Evolutionary conservation across 352 stramenopile genomes (phyloP).

Genomic region (Labyrinthula sp.): DNA sequence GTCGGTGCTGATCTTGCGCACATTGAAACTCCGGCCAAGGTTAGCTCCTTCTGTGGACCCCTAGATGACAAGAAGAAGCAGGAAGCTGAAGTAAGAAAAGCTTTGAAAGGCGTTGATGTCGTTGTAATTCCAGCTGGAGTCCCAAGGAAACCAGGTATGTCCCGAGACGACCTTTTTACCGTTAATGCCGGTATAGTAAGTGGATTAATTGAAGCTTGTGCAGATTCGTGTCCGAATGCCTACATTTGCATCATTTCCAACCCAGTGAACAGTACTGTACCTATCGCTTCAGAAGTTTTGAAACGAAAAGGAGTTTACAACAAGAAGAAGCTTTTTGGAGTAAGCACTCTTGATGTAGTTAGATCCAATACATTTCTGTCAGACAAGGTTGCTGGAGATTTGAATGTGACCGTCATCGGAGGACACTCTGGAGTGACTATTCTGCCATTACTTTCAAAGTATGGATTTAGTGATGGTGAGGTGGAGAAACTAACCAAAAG

Average conservation of each 20-base stretch:
- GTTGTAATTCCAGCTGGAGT: conserved; percentile 96
- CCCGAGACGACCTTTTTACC: conserved; percentile 75
- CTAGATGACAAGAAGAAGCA: conserved; percentile 26
- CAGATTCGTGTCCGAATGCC: conserved; percentile 80
- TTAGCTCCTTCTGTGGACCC: conserved; percentile 32
- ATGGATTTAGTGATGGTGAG: conserved; percentile 73
- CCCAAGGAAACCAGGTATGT: conserved; percentile 89
- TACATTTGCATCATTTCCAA: conserved; percentile 94
- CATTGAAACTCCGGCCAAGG: conserved; percentile 33
- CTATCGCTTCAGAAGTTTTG: conserved; percentile 92
- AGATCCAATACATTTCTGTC: conserved; percentile 48
- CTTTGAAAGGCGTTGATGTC: conserved; percentile 60
- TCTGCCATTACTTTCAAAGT: conserved; percentile 81
- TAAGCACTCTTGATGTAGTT: conserved; percentile 62
- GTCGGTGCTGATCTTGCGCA: conserved; percentile 77
- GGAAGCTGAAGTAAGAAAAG: conserved; percentile 32
- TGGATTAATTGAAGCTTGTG: conserved; percentile 70
- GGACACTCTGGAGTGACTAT: conserved; percentile 96
- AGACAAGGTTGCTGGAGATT: conserved; percentile 13
- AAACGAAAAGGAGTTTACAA: conserved; percentile 58
- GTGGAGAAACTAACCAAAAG: conserved; percentile 76
- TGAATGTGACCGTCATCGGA: conserved; percentile 78
- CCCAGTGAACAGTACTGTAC: conserved; percentile 96
- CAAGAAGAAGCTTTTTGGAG: conserved; percentile 57
- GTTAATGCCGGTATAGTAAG: conserved; percentile 84